These are phyloP conservation scores for Aspergillus sp. DNA, from an alignment of 2,329 filamentous ascomycete species.

Conservation along the genomic window DNA sequence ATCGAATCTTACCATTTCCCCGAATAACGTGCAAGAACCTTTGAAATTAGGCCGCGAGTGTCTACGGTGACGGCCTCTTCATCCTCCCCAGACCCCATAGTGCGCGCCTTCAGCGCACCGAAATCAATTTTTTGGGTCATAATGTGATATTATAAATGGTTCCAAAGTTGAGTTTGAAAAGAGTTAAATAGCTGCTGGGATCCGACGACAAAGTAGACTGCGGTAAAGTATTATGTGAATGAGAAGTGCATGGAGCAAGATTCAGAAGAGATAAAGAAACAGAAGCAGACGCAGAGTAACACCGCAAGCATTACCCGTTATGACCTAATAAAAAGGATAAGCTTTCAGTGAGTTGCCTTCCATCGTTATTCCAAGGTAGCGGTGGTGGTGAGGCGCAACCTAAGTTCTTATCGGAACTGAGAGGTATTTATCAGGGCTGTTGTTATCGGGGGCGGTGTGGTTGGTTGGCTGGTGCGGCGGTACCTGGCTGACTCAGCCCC, in stretches of 20 bases:
- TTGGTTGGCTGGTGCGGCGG: background rate
- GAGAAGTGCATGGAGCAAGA: background rate
- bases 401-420: background rate
- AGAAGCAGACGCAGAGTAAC: background rate
- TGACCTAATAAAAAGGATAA: background rate
- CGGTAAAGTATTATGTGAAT: background rate
- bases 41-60: constrained; percentile 93
- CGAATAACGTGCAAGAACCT: constrained; percentile 92
- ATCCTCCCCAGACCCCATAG: constrained; percentile 80
- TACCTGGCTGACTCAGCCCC: background rate
- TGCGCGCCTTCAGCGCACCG: constrained; percentile 76
- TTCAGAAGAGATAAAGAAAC: background rate
- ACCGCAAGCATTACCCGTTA: background rate
- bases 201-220: background rate
- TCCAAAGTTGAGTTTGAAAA: background rate
- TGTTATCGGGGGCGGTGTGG: background rate
- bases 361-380: background rate
- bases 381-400: background rate
- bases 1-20: constrained; percentile 75
- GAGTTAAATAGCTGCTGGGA: background rate
- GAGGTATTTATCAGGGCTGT: background rate
- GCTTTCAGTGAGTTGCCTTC: background rate
- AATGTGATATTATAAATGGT: constrained; percentile 7
- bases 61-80: constrained; percentile 98
- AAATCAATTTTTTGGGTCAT: constrained; percentile 72